phyloP scores from a whole-genome alignment of 768 basidiomycete species.

The Boletus sp. region DNA sequence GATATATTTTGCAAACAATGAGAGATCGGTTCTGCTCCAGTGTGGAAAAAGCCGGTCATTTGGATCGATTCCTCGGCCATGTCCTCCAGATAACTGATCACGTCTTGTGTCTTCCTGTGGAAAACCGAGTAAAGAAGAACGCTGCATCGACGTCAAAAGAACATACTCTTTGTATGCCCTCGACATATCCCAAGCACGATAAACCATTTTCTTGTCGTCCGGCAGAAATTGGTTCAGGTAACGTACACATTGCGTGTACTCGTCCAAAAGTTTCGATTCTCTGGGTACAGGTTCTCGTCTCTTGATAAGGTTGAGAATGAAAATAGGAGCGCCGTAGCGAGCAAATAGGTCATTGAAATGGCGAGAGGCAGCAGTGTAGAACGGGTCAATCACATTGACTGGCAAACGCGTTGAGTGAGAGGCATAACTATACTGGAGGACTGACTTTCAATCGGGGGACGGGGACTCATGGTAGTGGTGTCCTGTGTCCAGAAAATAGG shows the following conservation, averaged over 20 bases:
- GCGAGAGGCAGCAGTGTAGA: slow-evolving; percentile 86
- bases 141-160: neutral
- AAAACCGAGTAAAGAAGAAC: neutral
- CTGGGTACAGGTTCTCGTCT: slow-evolving; percentile 72
- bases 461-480: slow-evolving; percentile 81
- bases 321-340: slow-evolving; percentile 87
- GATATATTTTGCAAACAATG: slow-evolving; percentile 52
- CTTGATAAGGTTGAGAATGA: slow-evolving; percentile 94
- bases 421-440: slow-evolving; percentile 3
- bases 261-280: slow-evolving; percentile 86
- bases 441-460: slow-evolving; percentile 95
- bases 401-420: slow-evolving; percentile 1
- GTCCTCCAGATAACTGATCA: slow-evolving; percentile 93
- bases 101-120: slow-evolving; percentile 87
- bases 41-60: slow-evolving; percentile 93
- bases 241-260: slow-evolving; percentile 87
- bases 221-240: slow-evolving; percentile 97
- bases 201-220: slow-evolving; percentile 78
- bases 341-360: slow-evolving; percentile 92
- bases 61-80: slow-evolving; percentile 92
- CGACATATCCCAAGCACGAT: slow-evolving; percentile 96
- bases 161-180: slow-evolving; percentile 90
- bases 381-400: slow-evolving; percentile 95
- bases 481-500: slow-evolving; percentile 98
- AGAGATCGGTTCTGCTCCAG: slow-evolving; percentile 81